Evolutionary conservation across 805 yeast genomes (phyloP).

Genomic region (Saturnispora halmiae): DNA sequence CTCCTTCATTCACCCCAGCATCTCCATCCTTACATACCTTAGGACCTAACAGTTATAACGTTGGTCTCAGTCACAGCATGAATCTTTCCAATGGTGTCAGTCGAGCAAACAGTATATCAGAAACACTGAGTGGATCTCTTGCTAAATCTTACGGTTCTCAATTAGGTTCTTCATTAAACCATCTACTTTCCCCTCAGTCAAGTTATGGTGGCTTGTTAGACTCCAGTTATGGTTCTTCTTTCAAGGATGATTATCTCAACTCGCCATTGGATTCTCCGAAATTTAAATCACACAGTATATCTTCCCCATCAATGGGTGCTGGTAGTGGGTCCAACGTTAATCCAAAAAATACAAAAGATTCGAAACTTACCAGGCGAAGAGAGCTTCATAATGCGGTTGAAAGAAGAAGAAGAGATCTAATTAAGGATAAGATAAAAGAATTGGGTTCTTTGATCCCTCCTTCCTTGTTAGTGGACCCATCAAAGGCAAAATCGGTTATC

Average conservation of each 20-base stretch:
- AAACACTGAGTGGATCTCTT: constrained; percentile 6
- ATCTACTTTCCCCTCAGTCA: constrained; percentile 28
- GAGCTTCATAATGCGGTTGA: constrained; percentile 95
- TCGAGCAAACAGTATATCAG: constrained; percentile 5
- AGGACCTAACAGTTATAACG: constrained; percentile 3
- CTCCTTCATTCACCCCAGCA: constrained; percentile 8
- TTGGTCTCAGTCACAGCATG: constrained; percentile 5
- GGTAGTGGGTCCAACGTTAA: constrained; percentile 30
- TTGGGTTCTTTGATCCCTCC: constrained; percentile 78
- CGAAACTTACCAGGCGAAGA: constrained; percentile 64
- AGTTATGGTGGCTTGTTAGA: constrained; percentile 29
- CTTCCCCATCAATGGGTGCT: no score
- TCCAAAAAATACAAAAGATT: constrained; percentile 43
- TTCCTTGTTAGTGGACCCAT: constrained; percentile 40
- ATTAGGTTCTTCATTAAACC: constrained; percentile 26
- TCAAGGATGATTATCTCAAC: constrained; percentile 24
- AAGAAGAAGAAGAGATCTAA: constrained; percentile 81
- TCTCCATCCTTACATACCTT: constrained; percentile 7
- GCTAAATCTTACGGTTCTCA: constrained; percentile 25
- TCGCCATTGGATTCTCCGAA: constrained; percentile 31
- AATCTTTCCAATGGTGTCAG: constrained; percentile 1
- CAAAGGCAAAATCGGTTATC: constrained; percentile 22
- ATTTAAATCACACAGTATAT: constrained; percentile 26
- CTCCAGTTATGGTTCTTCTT: constrained; percentile 31
- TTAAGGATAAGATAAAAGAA: constrained; percentile 81